Conservation (phyloP, 352 stramenopile genomes). For the Pseudoperonospora humuli region DNA sequence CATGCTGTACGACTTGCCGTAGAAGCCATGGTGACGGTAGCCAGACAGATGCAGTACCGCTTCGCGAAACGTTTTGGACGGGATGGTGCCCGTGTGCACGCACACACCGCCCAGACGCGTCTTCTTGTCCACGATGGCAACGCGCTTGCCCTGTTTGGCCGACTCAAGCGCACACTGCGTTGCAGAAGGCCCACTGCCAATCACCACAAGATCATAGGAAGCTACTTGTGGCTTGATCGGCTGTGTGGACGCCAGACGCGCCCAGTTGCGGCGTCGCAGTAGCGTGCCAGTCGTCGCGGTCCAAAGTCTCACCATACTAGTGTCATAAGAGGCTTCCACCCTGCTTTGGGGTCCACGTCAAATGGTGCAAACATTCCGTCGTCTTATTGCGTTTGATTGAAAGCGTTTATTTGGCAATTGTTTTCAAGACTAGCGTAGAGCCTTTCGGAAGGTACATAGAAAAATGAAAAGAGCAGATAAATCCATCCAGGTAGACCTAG, state of each 20-base stretch:
- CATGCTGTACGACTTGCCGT: conserved; percentile 80
- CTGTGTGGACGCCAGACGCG: conserved; percentile 5
- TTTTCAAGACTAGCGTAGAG: too few species aligned
- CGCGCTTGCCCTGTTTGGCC: conserved; percentile 69
- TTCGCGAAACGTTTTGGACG: conserved; percentile 88
- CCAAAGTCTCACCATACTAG: conserved; percentile 16
- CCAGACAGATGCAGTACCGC: conserved; percentile 85
- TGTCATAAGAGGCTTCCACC: not conserved
- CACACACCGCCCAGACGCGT: conserved; percentile 60
- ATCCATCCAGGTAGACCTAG: too few species aligned
- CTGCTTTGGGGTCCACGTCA: too few species aligned
- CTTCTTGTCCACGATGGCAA: conserved; percentile 74
- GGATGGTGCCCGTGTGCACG: conserved; percentile 82
- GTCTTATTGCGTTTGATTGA: too few species aligned
- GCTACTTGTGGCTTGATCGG: conserved; percentile 35
- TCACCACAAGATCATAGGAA: conserved; percentile 81
- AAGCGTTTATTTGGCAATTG: too few species aligned
- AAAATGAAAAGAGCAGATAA: too few species aligned
- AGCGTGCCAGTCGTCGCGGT: conserved; percentile 2
- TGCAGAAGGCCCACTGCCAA: conserved; percentile 78
- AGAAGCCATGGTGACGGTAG: conserved; percentile 86
- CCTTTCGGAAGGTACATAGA: too few species aligned
- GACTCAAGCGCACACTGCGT: conserved; percentile 84
- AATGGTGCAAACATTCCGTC: too few species aligned
- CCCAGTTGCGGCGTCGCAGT: not conserved